phyloP scores from a whole-genome alignment of 1,284 basidiomycete genomes.

The Sporisorium sorghi region DNA sequence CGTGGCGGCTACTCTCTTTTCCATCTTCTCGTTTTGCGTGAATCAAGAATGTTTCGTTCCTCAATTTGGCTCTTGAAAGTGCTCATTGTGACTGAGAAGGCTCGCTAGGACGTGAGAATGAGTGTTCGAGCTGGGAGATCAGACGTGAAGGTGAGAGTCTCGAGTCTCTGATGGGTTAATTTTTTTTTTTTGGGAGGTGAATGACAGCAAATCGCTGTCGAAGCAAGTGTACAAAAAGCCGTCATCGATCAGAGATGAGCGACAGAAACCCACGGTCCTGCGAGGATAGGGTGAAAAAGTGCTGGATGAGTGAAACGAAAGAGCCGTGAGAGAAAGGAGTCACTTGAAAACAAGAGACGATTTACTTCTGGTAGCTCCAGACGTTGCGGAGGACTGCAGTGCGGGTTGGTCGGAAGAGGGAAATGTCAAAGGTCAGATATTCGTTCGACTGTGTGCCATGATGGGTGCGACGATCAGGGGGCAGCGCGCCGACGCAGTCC shows the following conservation, averaged over 20 bases:
- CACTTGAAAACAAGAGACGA: not conserved
- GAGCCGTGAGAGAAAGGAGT: conserved; percentile 10
- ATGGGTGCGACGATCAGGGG: not conserved
- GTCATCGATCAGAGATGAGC: conserved; percentile 4
- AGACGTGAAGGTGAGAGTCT: too few relatives aligned
- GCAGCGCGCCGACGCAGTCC: conserved; percentile 3
- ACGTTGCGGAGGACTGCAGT: conserved; percentile 62
- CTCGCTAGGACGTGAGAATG: too few relatives aligned
- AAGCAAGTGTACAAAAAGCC: conserved; percentile 38
- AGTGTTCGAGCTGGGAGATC: too few relatives aligned
- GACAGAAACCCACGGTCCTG: not conserved
- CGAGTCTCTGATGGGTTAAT: conserved; percentile 28
- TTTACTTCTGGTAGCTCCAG: conserved; percentile 61
- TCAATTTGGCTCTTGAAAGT: not conserved
- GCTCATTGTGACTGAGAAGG: conserved; percentile 4
- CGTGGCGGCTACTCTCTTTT: not conserved
- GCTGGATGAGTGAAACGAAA: not conserved
- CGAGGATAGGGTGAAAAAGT: not conserved
- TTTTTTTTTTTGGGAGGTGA: conserved; percentile 17
- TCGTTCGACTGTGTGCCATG: not conserved
- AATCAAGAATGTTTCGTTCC: conserved; percentile 8
- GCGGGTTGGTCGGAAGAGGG: not conserved
- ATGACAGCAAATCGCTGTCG: conserved; percentile 10
- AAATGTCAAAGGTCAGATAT: conserved; percentile 19
- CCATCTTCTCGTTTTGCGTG: conserved; percentile 8